Evolutionary conservation across 176 grass and related monocot genomes (phyloP).

Genomic region (Saccharum officinarum): DNA sequence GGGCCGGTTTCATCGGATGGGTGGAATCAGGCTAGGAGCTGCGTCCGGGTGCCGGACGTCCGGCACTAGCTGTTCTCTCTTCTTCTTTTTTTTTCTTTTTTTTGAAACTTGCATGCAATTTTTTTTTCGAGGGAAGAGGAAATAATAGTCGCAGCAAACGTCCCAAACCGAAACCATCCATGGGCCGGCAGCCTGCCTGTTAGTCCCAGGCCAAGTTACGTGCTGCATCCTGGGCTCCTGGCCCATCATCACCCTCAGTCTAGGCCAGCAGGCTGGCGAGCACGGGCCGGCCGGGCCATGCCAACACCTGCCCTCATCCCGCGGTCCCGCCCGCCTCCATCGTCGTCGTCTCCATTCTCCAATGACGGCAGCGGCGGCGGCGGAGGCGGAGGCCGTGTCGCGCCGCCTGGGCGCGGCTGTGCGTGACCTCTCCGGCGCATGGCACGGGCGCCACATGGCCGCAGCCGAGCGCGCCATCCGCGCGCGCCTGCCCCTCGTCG

Average conservation of each 20-base stretch:
- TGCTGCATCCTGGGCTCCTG: background rate
- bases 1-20: too few relatives aligned
- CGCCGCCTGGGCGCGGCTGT: constrained; percentile 44
- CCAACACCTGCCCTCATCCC: too few relatives aligned
- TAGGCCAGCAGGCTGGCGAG: too few relatives aligned
- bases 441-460: constrained; percentile 60
- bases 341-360: constrained; percentile 2
- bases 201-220: background rate
- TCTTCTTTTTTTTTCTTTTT: too few relatives aligned
- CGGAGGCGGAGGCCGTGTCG: constrained; percentile 36
- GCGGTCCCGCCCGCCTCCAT: background rate
- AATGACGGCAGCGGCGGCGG: constrained; percentile 36
- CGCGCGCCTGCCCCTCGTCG: constrained; percentile 58
- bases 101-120: too few relatives aligned
- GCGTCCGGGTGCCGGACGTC: too few relatives aligned
- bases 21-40: too few relatives aligned
- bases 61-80: too few relatives aligned
- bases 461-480: constrained; percentile 56
- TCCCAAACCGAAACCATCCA: background rate
- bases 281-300: background rate
- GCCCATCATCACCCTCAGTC: too few relatives aligned
- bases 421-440: constrained; percentile 41
- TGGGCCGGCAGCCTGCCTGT: background rate
- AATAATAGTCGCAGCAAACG: too few relatives aligned
- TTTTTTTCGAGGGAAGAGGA: too few relatives aligned